Evolutionary conservation across 2,329 filamentous ascomycete genomes (phyloP).

Genomic region (Epicoccum nigrum): DNA sequence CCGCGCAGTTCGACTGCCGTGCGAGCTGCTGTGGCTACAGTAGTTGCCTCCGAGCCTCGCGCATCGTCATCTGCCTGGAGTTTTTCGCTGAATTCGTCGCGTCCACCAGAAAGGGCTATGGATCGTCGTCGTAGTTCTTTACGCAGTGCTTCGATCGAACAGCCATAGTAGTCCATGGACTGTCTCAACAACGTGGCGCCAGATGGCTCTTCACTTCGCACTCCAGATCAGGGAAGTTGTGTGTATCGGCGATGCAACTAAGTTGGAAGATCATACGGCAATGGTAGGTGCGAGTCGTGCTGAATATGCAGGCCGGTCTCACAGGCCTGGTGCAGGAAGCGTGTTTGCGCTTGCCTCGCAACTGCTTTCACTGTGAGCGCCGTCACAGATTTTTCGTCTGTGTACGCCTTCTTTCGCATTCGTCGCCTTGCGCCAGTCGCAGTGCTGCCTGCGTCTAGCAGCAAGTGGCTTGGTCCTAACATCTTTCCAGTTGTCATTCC

Average conservation of each 20-base stretch:
- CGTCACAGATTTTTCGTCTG: too few species aligned
- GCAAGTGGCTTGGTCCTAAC: too few species aligned
- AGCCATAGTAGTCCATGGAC: constrained; percentile 37
- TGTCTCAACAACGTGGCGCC: not conserved
- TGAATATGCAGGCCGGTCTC: too few species aligned
- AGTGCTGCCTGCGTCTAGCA: too few species aligned
- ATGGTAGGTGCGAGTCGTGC: too few species aligned
- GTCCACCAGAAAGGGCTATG: constrained; percentile 7
- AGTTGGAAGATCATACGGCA: too few species aligned
- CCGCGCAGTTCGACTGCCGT: not conserved
- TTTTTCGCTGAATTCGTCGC: constrained; percentile 30
- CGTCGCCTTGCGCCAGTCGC: too few species aligned
- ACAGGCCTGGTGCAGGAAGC: not conserved
- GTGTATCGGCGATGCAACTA: too few species aligned
- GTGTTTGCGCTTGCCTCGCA: not conserved
- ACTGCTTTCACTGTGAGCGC: not conserved
- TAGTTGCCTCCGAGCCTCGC: constrained; percentile 29
- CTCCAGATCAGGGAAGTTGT: too few species aligned
- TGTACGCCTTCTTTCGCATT: too few species aligned
- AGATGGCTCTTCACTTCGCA: too few species aligned
- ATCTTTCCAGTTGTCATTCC: too few species aligned
- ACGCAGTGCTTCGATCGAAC: constrained; percentile 20
- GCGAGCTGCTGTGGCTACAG: constrained; percentile 19
- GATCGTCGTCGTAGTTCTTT: constrained; percentile 28
- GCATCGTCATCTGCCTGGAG: constrained; percentile 26